A percentile compares a stretch with the other conserved stretches of the same genome.
These are phyloP conservation scores for Cryoendolithus antarcticus DNA, from an alignment of 2,329 filamentous ascomycete genomes.

Conservation along the genomic window DNA sequence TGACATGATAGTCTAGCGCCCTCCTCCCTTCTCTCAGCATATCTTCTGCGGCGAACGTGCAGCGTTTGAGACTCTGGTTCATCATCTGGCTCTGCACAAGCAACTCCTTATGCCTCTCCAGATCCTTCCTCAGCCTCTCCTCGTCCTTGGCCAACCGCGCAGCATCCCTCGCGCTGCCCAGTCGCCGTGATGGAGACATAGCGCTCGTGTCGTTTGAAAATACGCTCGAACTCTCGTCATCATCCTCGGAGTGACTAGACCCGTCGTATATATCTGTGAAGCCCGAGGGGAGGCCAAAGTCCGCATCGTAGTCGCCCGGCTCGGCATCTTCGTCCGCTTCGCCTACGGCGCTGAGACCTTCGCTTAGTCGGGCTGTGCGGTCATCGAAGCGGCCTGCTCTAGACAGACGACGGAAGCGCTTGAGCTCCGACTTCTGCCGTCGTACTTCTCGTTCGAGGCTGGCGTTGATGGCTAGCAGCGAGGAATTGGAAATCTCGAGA, in stretches of 20 bases:
- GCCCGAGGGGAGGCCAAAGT: conserved; percentile 12
- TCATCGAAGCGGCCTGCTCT: conserved; percentile 58
- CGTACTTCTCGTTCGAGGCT: conserved; percentile 82
- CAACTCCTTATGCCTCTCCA: conserved; percentile 78
- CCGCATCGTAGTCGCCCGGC: conserved; percentile 12
- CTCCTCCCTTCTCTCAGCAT: conserved; percentile 81
- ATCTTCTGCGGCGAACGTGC: conserved; percentile 78
- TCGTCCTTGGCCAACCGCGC: conserved; percentile 60
- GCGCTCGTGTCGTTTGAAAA: conserved; percentile 11
- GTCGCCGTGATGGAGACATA: background rate
- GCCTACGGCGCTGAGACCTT: conserved; percentile 19
- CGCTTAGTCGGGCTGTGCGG: conserved; percentile 24
- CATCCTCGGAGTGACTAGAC: conserved; percentile 16
- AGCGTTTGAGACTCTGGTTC: conserved; percentile 85
- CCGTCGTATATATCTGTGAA: conserved; percentile 15
- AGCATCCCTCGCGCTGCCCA: conserved; percentile 23
- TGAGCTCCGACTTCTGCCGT: conserved; percentile 79
- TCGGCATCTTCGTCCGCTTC: conserved; percentile 25
- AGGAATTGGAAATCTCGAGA: conserved; percentile 91
- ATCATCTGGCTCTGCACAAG: conserved; percentile 86
- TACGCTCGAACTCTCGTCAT: conserved; percentile 22
- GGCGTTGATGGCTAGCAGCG: conserved; percentile 85
- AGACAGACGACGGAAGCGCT: conserved; percentile 74
- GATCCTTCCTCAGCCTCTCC: conserved; percentile 65
- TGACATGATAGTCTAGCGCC: conserved; percentile 72